Evolutionary conservation across 768 basidiomycete genomes (phyloP).

Genomic region (Tulasnella sp.): DNA sequence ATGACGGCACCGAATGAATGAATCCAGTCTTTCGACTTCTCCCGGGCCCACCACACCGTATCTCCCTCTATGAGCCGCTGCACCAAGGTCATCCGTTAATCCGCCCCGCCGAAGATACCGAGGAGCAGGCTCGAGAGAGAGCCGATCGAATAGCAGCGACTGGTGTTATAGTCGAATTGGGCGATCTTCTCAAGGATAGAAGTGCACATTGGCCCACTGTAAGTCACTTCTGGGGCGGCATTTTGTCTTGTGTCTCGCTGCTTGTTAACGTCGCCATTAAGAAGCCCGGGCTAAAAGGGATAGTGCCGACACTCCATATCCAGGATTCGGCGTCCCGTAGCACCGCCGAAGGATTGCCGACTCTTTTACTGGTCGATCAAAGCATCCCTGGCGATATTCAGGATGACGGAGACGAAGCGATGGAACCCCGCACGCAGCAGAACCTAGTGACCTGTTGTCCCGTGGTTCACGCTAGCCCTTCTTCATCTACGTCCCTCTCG

Average conservation of each 20-base stretch:
- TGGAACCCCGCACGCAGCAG: not conserved
- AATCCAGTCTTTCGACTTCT: slow-evolving; percentile 19
- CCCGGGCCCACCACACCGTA: slow-evolving; percentile 15
- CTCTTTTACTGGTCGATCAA: not conserved
- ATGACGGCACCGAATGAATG: not conserved
- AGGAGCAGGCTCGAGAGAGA: slow-evolving; percentile 5
- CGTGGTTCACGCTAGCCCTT: not conserved
- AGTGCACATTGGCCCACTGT: not conserved
- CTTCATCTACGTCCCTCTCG: not conserved
- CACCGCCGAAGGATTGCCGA: slow-evolving; percentile 3
- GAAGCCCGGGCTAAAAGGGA: not conserved
- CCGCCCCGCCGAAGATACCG: slow-evolving; percentile 24
- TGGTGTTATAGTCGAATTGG: slow-evolving; percentile 20
- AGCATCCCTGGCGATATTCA: not conserved
- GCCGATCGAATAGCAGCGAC: not conserved
- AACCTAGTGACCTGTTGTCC: not conserved
- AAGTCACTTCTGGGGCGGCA: not conserved
- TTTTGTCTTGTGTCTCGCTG: not conserved
- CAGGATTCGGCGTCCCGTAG: not conserved
- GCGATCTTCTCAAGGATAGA: slow-evolving; percentile 5
- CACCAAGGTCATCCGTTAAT: slow-evolving; percentile 18
- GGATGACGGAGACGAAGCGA: not conserved
- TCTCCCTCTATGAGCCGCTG: slow-evolving; percentile 9
- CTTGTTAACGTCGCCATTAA: not conserved
- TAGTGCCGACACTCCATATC: not conserved